phyloP scores from a whole-genome alignment of 2,329 filamentous ascomycete species.

The Cladophialophora exuberans region DNA sequence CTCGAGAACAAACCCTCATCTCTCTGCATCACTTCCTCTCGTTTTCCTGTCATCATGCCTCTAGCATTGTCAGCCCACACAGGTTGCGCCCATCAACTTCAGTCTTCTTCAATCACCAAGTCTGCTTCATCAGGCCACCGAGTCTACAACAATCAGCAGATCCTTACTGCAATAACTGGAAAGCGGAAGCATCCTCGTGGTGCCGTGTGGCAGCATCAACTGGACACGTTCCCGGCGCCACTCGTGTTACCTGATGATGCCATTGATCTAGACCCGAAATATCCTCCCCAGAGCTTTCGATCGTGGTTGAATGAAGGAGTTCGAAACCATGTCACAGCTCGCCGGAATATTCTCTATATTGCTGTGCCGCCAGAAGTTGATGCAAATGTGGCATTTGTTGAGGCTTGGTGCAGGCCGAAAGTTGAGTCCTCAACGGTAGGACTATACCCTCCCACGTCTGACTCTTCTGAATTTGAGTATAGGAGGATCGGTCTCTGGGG shows the following conservation, averaged over 20 bases:
- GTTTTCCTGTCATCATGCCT: too few relatives aligned
- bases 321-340: slow-evolving; percentile 54
- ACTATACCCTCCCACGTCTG: slow-evolving; percentile 36
- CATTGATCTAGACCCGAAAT: slow-evolving; percentile 57
- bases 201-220: neutral
- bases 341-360: slow-evolving; percentile 56
- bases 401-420: neutral
- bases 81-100: neutral
- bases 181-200: neutral
- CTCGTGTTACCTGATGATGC: slow-evolving; percentile 64
- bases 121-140: neutral
- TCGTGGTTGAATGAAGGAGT: slow-evolving; percentile 53
- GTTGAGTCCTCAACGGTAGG: slow-evolving; percentile 51
- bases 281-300: slow-evolving; percentile 56
- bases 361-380: neutral
- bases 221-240: slow-evolving; percentile 57
- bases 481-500: slow-evolving; percentile 4
- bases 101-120: neutral
- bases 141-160: neutral
- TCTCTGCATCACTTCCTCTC: too few relatives aligned
- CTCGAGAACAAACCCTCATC: too few relatives aligned
- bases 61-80: neutral
- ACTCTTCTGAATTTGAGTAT: slow-evolving; percentile 42
- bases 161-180: neutral
- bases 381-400: neutral